Percentiles rank a stretch among this genome's conserved stretches.
Evolutionary conservation across 192 early-diverging fungal species (phyloP).

Genomic region (Coemansia brasiliensis): DNA sequence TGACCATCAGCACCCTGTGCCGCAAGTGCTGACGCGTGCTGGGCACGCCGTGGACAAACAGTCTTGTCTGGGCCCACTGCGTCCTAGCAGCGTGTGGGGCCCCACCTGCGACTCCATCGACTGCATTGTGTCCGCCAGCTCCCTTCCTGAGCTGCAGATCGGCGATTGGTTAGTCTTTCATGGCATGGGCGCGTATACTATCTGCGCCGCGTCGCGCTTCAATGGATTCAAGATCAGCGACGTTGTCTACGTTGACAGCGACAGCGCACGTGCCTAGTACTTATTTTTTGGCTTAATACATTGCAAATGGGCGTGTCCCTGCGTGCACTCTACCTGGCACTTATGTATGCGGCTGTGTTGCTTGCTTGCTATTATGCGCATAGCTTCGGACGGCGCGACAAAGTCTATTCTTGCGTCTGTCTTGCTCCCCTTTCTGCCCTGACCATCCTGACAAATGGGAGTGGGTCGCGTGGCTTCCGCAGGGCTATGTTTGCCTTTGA

Average conservation of each 20-base stretch:
- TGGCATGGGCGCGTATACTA: constrained; percentile 97
- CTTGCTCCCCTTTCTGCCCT: background rate
- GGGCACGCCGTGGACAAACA: constrained; percentile 45
- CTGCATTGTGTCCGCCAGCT: constrained; percentile 68
- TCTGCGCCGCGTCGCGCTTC: constrained; percentile 83
- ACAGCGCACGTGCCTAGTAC: background rate
- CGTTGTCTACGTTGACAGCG: constrained; percentile 79
- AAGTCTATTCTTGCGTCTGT: constrained; percentile 7
- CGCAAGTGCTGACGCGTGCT: constrained; percentile 63
- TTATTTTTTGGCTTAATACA: background rate
- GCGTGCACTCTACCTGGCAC: constrained; percentile 4
- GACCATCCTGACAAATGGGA: constrained; percentile 4
- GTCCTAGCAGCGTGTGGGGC: constrained; percentile 84
- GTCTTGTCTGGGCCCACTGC: constrained; percentile 5
- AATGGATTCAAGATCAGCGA: constrained; percentile 85
- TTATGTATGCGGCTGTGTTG: background rate
- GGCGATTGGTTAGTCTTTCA: constrained; percentile 97
- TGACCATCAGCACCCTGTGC: constrained; percentile 82
- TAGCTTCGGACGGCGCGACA: background rate
- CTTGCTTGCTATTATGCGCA: background rate
- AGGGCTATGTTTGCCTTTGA: background rate
- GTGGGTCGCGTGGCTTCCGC: constrained; percentile 7
- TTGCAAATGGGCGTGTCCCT: background rate
- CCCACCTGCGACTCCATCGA: constrained; percentile 99
- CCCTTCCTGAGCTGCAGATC: constrained; percentile 80